Base-by-base conservation (phyloP, 495 filamentous ascomycete species). In the Penicillium angulare region DNA sequence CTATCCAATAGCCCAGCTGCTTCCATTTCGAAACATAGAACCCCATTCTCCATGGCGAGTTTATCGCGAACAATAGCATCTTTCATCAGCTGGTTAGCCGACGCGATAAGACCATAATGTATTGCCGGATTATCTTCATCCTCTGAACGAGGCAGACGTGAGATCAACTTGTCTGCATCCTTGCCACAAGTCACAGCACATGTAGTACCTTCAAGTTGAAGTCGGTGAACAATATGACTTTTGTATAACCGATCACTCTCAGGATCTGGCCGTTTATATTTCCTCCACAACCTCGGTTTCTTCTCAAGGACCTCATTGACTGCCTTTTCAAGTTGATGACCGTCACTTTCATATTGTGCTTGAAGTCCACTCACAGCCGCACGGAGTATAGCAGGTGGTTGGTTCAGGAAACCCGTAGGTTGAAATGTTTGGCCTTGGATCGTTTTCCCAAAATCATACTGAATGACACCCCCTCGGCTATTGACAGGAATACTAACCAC, bases 361-460 rank as follows among this genome's bases (percentile, higher is more conserved):
- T 7, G 13, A 1, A 44, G 7, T 15, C 20, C 31, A 7, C 3
- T 21, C 2, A 50, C 4, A 13, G 29, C 48, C 4, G 40, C 16
- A 2, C 39, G 29, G 2, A 50, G 7, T 1, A 16, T 2, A 0
- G n/a, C 15, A 8, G 39, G 40, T 5, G 39, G 15, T 22, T 44
- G 40, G 3, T 36, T 36, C n/a, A 43, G 18, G 12, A 43, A 5
- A 0, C 29, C 18, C n/a, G 29, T 50, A 0, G 0, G 8, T 40
- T 51, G 36, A 46, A 73, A 71, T 7, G 47, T 15, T 8, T 60
- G 61, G 7, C 49, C 57, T 2, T 41, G 29, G 9, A 56, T 7
- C 8, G 57, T 54, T 39, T 76, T 78, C 3, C 74, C 76, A 44
- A 61, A 64, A 34, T 73, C 66, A 50, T 67, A 73, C 43, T 71